Evolutionary conservation across 352 stramenopile species (phyloP).

Genomic region (Pythium brassicae): DNA sequence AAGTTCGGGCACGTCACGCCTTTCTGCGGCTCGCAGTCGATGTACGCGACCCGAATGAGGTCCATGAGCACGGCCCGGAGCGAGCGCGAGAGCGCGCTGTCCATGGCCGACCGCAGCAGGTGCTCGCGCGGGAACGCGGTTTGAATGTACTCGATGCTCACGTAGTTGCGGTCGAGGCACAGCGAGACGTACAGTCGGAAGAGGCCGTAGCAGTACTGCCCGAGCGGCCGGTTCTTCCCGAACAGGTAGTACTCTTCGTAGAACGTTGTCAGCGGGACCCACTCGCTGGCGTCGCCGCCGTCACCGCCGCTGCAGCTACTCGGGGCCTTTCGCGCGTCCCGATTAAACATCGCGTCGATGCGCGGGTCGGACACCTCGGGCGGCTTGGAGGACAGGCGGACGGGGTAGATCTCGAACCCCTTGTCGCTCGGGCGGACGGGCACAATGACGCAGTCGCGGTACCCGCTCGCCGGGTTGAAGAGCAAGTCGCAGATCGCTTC

Average conservation of each 20-base stretch:
- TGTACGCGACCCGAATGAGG: conserved; percentile 54
- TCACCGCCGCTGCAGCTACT: neutral
- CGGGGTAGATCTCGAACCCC: conserved; percentile 55
- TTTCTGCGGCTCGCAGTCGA: conserved; percentile 72
- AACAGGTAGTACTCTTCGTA: conserved; percentile 62
- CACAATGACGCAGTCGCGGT: conserved; percentile 49
- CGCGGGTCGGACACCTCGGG: conserved; percentile 19
- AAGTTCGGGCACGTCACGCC: conserved; percentile 52
- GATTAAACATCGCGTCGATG: conserved; percentile 39
- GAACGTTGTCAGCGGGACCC: conserved; percentile 42
- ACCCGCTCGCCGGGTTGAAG: conserved; percentile 54
- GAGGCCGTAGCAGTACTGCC: conserved; percentile 68
- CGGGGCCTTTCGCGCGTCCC: conserved; percentile 6
- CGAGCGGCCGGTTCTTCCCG: conserved; percentile 38
- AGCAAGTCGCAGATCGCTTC: conserved; percentile 69
- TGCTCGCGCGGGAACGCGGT: conserved; percentile 51
- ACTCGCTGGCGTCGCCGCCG: conserved; percentile 19
- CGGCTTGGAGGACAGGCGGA: conserved; percentile 12
- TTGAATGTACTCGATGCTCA: conserved; percentile 71
- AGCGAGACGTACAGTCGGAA: conserved; percentile 67
- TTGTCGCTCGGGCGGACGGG: conserved; percentile 32
- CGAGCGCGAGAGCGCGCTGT: conserved; percentile 39
- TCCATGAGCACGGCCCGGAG: conserved; percentile 66
- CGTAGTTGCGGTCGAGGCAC: conserved; percentile 71
- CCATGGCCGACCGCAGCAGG: conserved; percentile 43